These are phyloP conservation scores for Cocos nucifera DNA, from an alignment of 176 grass and related monocot species.

Conservation along the genomic window DNA sequence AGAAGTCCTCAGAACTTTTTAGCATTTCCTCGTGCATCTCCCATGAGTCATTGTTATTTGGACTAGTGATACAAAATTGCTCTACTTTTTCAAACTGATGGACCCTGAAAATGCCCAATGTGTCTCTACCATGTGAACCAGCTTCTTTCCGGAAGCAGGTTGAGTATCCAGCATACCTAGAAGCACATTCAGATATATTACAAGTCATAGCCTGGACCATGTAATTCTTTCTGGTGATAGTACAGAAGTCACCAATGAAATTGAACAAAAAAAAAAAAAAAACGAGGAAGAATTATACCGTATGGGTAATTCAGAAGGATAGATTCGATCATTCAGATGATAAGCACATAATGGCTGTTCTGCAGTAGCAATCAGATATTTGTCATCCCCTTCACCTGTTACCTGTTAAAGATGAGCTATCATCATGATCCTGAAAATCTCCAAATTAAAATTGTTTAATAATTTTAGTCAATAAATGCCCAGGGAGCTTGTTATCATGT, in stretches of 20 bases:
- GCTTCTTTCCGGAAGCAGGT: conserved; percentile 96
- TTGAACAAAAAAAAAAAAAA: background rate
- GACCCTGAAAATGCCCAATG: conserved; percentile 85
- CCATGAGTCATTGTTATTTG: conserved; percentile 73
- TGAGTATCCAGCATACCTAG: conserved; percentile 89
- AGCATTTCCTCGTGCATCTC: conserved; percentile 78
- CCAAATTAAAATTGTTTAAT: no score
- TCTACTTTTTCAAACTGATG: conserved; percentile 98
- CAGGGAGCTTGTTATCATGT: no score
- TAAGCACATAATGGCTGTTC: conserved; percentile 90
- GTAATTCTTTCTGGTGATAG: no score
- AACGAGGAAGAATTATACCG: conserved; percentile 30
- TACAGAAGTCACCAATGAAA: background rate
- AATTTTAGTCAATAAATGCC: no score
- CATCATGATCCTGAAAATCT: background rate
- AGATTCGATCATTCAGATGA: conserved; percentile 80
- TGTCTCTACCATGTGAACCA: conserved; percentile 88
- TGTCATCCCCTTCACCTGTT: conserved; percentile 90
- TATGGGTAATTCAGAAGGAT: conserved; percentile 67
- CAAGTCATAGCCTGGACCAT: conserved; percentile 2
- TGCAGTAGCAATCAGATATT: conserved; percentile 93
- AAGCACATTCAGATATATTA: background rate
- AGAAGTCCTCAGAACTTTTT: conserved; percentile 88
- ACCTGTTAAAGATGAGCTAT: conserved; percentile 27
- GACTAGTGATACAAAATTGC: conserved; percentile 79